Percentiles rank a stretch among this genome's conserved stretches.
phyloP scores from a whole-genome alignment of 495 filamentous ascomycete species.

The Hyaloscypha finlandica region DNA sequence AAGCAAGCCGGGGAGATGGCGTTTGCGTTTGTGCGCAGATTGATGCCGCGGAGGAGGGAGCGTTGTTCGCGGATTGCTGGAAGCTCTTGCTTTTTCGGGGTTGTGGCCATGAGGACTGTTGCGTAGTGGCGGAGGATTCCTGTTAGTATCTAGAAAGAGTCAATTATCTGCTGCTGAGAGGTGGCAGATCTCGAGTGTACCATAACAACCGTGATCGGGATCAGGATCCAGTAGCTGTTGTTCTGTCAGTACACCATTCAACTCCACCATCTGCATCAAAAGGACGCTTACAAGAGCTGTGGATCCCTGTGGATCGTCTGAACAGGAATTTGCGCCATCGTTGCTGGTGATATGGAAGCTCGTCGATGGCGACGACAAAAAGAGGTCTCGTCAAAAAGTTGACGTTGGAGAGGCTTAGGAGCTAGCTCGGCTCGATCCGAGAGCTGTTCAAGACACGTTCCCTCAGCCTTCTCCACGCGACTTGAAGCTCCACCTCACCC shows the following conservation, averaged over 20 bases:
- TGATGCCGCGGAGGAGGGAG: constrained; percentile 80
- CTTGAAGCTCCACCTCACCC: constrained; percentile 8
- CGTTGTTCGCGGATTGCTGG: constrained; percentile 84
- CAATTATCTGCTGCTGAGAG: background rate
- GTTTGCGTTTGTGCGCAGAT: constrained; percentile 76
- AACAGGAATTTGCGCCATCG: constrained; percentile 82
- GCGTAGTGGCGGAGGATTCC: constrained; percentile 96
- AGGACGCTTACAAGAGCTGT: constrained; percentile 78
- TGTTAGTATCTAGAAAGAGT: constrained; percentile 71
- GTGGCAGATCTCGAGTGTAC: constrained; percentile 44
- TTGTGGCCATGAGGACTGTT: constrained; percentile 80
- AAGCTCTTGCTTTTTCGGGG: constrained; percentile 79
- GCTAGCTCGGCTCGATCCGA: constrained; percentile 30
- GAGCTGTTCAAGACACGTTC: constrained; percentile 33
- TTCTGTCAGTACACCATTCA: constrained; percentile 10
- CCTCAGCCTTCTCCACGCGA: constrained; percentile 18
- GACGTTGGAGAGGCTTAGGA: constrained; percentile 22
- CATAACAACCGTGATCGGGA: constrained; percentile 97
- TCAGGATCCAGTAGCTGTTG: constrained; percentile 68
- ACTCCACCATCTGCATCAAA: background rate
- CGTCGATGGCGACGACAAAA: background rate
- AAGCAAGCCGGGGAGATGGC: constrained; percentile 77
- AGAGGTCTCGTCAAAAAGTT: constrained; percentile 2
- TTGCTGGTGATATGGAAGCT: constrained; percentile 23
- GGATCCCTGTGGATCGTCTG: constrained; percentile 99